Evolutionary conservation across 352 stramenopile species (phyloP), one percentile per base, ranked within the genome.

Genomic region (Globisporangium takayamanum): DNA sequence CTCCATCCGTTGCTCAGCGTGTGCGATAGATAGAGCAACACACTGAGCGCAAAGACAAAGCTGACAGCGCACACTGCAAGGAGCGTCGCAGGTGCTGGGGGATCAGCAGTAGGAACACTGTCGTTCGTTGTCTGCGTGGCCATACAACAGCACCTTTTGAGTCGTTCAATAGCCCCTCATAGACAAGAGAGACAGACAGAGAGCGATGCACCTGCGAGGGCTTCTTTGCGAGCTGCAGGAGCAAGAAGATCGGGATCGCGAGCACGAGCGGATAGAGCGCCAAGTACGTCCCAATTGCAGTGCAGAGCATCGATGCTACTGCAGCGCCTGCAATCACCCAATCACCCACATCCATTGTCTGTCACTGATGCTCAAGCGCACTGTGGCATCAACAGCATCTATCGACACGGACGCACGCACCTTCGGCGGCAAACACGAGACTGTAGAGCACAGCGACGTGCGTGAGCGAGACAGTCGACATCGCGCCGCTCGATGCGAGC

Each of bases 211-310:
- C 30, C 28, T 26, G 26, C 50, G 73, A 62, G 1, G 60, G 10
- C 20, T 33, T 12, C 20, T 60, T 62, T 47, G 63, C 72, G 58
- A 49, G 65, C 26, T 69, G 61, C 18, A 87, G 37, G 22, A 87
- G 61, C 50, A 90, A 55, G 26, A 68, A 61, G 47, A 89, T 75
- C 12, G 81, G 78, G 15, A 91, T 53, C 41, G 87, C 52, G 14
- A 94, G 56, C 30, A 88, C 67, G 12, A 73, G 62, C 8, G 84
- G 82, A 61, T 94, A 94, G n/a, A 94, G 64, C 11, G 76, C 86
- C 16, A 92, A 50, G 59, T 92, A 92, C 49, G 74, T 82, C n/a
- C 72, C 79, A 3, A 80, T 48, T 0, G 78, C 79, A n/a, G 81
- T 60, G 62, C 70, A 86, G 30, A 89, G 65, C 60, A 76, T 79